Evolutionary conservation across 176 grass and related monocot species (phyloP).

Genomic region (Luzula sylvatica): DNA sequence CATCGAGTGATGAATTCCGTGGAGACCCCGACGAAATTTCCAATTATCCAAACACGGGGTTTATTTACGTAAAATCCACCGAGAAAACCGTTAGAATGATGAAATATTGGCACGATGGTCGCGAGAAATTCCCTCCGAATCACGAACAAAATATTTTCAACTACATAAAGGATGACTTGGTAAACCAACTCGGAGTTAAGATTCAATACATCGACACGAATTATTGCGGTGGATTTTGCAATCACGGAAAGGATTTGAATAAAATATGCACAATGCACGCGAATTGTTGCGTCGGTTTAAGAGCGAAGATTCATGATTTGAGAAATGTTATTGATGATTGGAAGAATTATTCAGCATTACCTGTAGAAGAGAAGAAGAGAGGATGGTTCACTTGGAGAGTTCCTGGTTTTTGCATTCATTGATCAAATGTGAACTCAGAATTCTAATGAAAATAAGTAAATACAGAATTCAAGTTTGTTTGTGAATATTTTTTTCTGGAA

Average conservation of each 20-base stretch:
- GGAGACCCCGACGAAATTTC: slow-evolving; percentile 30
- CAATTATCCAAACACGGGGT: slow-evolving; percentile 71
- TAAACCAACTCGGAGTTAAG: slow-evolving; percentile 17
- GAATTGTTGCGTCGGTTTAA: slow-evolving; percentile 61
- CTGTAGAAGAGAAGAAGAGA: slow-evolving; percentile 20
- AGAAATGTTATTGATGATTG: slow-evolving; percentile 36
- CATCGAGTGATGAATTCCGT: slow-evolving; percentile 42
- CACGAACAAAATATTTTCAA: slow-evolving; percentile 82
- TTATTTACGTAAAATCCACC: slow-evolving; percentile 42
- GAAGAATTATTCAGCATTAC: slow-evolving; percentile 40
- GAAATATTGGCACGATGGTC: slow-evolving; percentile 32
- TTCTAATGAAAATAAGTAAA: too few species aligned
- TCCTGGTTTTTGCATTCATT: slow-evolving; percentile 46
- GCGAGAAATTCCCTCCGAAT: slow-evolving; percentile 1
- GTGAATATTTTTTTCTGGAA: too few species aligned
- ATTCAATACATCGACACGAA: slow-evolving; percentile 42
- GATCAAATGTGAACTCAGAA: too few species aligned
- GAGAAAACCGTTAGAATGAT: slow-evolving; percentile 39
- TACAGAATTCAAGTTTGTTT: too few species aligned
- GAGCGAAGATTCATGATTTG: slow-evolving; percentile 43
- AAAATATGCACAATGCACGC: slow-evolving; percentile 86
- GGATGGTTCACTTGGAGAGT: slow-evolving; percentile 40
- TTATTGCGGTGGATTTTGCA: slow-evolving; percentile 49
- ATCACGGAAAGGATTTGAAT: slow-evolving; percentile 33
- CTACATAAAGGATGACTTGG: slow-evolving; percentile 44